Base-by-base conservation (phyloP, 306 rosid species). In the Phaseolus lunatus region DNA sequence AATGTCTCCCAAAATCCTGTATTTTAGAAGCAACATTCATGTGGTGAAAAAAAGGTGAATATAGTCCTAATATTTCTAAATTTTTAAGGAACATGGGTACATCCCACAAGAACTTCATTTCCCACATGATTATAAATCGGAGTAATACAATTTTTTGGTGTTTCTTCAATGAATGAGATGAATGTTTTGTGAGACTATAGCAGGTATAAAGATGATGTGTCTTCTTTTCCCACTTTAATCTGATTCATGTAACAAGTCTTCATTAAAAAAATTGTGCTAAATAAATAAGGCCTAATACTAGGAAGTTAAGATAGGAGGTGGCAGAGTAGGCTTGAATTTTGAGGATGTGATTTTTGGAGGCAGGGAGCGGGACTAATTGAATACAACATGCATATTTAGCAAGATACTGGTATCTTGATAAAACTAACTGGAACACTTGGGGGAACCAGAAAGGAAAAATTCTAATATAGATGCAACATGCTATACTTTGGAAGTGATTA, bases 151-250 rank as follows among this genome's bases (percentile, higher is more conserved):
- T 3, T 5, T 67, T 67, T 44, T 67, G 18, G 52, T 22, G 43
- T 48, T 69, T 43, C 27, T 26, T 50, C 47, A 41, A 58, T 37
- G 16, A 52, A 24, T 13, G 26, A 48, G 27, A 65, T 35, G 39
- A 1, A 2, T 16, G 16, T 9, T 65, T n/a, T 23, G 5, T 54
- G 69, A 19, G 19, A 69, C 19, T 15, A 27, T 6, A 67, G 22
- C 2, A 27, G 54, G 8, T 20, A 23, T 5, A 16, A 10, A 29
- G 27, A n/a, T 27, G 23, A 53, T 73, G 80, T 78, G 65, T 80
- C 23, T 65, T 90, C 96, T 81, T 87, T 69, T 5, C 89, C 93
- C 65, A 90, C 87, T 82, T 88, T 81, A 29, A 92, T 90, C 93
- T 90, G 89, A 77, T 83, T 72, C 72, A 68, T 75, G 72, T 29